phyloP scores from a whole-genome alignment of 2,329 filamentous ascomycete species.

The Paraphaeosphaeria minitans region DNA sequence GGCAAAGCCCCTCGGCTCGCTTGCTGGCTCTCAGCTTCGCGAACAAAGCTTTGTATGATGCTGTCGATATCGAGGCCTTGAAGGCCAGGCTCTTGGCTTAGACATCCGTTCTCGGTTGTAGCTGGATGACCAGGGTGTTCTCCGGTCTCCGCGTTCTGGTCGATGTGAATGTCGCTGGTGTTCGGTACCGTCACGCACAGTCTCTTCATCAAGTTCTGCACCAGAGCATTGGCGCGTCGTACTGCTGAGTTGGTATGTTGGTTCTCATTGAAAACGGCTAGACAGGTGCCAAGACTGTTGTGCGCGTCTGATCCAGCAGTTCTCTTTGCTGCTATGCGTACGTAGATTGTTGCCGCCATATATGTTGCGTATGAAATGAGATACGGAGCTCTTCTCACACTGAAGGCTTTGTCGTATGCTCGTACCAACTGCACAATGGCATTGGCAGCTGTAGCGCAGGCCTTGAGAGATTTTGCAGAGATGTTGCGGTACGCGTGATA shows the following conservation, averaged over 20 bases:
- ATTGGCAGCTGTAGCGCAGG: conserved; percentile 54
- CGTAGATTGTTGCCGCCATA: conserved; percentile 59
- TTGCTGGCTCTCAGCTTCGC: conserved; percentile 34
- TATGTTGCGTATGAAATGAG: conserved; percentile 63
- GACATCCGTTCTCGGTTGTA: conserved; percentile 17
- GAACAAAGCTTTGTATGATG: conserved; percentile 51
- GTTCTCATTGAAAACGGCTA: conserved; percentile 56
- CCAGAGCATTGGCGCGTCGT: conserved; percentile 52
- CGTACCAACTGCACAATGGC: conserved; percentile 53
- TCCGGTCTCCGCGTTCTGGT: conserved; percentile 13
- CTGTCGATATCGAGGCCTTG: conserved; percentile 50
- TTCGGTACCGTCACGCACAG: conserved; percentile 38
- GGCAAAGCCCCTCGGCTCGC: conserved; percentile 14
- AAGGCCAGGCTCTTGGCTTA: conserved; percentile 22
- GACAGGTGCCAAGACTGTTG: conserved; percentile 49
- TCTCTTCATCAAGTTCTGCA: conserved; percentile 54
- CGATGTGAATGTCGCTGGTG: conserved; percentile 24
- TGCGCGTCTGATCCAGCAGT: conserved; percentile 46
- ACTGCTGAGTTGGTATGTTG: conserved; percentile 59
- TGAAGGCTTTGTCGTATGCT: conserved; percentile 54
- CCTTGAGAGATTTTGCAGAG: conserved; percentile 52
- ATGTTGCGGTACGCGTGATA: conserved; percentile 49
- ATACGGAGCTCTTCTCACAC: conserved; percentile 56
- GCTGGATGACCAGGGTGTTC: conserved; percentile 13
- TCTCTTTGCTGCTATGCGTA: conserved; percentile 55